phyloP scores from a whole-genome alignment of 225 moss, liverwort and hornwort species.

The Lunularia cruciata region DNA sequence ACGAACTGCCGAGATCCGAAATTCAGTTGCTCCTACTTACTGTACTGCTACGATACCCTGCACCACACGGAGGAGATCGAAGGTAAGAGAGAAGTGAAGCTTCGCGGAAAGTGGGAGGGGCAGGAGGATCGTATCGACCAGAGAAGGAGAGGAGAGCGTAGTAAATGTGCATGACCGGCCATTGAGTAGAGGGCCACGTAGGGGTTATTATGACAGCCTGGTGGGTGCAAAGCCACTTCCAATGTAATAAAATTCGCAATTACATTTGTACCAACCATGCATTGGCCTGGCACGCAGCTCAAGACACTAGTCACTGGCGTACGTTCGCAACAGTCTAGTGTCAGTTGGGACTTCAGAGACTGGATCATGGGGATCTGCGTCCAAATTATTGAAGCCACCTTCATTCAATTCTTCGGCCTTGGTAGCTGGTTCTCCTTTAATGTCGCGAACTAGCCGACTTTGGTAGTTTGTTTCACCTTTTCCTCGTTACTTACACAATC shows the following conservation, averaged over 20 bases:
- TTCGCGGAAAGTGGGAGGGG: not conserved
- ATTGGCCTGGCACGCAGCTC: constrained; percentile 13
- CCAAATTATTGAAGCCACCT: constrained; percentile 16
- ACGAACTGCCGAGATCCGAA: not conserved
- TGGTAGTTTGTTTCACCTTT: too few species aligned
- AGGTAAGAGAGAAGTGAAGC: not conserved
- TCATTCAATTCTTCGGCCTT: not conserved
- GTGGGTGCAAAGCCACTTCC: constrained; percentile 4
- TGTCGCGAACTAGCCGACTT: too few species aligned
- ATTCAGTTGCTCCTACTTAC: not conserved
- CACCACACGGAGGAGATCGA: not conserved
- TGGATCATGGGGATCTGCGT: constrained; percentile 7
- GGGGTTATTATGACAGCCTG: constrained; percentile 19
- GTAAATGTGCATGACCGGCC: constrained; percentile 8
- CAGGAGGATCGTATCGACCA: not conserved
- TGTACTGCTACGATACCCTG: too few species aligned
- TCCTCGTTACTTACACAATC: too few species aligned
- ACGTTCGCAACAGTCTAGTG: constrained; percentile 2
- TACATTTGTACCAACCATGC: constrained; percentile 17
- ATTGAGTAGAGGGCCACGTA: not conserved
- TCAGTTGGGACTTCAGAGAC: not conserved
- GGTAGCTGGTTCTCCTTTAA: not conserved
- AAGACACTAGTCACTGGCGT: not conserved
- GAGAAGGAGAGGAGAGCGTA: not conserved
- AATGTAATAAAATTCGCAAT: constrained; percentile 8